Conservation (phyloP, 169 alveolate species). For the Eimeria necatrix region DNA sequence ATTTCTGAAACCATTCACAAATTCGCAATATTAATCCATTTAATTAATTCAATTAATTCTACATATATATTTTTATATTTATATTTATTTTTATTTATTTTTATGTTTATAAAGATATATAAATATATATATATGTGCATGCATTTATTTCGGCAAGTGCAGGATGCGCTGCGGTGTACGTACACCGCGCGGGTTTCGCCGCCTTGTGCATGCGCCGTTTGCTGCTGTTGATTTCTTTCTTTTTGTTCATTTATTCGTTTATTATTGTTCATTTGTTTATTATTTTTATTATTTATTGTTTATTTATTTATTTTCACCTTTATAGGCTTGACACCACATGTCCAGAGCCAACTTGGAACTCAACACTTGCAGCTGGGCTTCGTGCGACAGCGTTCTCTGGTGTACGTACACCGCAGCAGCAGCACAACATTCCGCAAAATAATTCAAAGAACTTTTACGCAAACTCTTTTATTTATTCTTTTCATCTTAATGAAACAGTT, state of each 20-base stretch:
- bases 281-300: no score
- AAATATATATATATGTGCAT: neutral
- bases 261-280: no score
- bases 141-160: no score
- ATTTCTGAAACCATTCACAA: neutral
- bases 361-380: neutral
- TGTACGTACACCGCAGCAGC: neutral
- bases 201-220: neutral
- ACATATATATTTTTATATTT: neutral
- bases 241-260: no score
- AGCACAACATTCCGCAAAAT: neutral
- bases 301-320: neutral
- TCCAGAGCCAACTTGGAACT: neutral
- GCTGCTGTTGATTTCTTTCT: no score
- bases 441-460: neutral
- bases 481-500: neutral
- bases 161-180: no score
- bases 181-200: neutral
- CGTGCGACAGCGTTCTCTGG: no score
- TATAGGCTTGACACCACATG: neutral
- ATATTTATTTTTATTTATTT: neutral
- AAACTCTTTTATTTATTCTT: neutral
- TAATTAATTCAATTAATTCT: no score
- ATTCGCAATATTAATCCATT: no score
- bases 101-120: neutral